Percentiles rank a stretch among this genome's conserved stretches.
These are phyloP conservation scores for Lepidium didymum DNA, from an alignment of 345 rosid species.

Conservation along the genomic window DNA sequence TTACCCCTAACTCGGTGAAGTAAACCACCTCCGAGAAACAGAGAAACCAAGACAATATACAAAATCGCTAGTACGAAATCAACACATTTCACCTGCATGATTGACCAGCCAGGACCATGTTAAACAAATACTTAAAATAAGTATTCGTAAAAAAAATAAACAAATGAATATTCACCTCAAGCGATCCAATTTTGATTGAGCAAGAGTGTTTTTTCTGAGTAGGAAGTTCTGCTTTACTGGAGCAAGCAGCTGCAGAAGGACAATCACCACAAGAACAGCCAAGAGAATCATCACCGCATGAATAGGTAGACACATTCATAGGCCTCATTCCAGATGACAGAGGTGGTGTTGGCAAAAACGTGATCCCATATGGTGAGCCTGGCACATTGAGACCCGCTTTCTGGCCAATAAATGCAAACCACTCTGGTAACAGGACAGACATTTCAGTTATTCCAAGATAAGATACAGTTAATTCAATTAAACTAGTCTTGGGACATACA, in stretches of 20 bases:
- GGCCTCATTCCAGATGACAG: conserved; percentile 74
- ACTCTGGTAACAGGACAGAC: conserved; percentile 45
- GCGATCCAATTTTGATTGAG: conserved; percentile 65
- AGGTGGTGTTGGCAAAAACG: conserved; percentile 47
- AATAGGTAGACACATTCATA: conserved; percentile 82
- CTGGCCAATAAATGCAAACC: conserved; percentile 87
- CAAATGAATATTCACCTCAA: conserved; percentile 42
- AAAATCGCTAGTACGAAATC: conserved; percentile 66
- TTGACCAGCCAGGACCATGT: conserved; percentile 20
- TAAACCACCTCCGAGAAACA: conserved; percentile 77
- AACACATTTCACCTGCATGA: conserved; percentile 71
- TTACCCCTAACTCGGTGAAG: conserved; percentile 51
- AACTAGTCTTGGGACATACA: background rate
- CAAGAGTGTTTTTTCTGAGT: conserved; percentile 45
- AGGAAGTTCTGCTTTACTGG: conserved; percentile 46
- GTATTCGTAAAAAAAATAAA: background rate
- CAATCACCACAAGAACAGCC: conserved; percentile 99
- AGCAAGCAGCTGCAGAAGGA: conserved; percentile 68
- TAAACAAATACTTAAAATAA: background rate
- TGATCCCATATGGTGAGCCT: conserved; percentile 88
- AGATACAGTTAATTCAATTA: background rate
- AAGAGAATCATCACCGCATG: conserved; percentile 73
- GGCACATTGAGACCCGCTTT: conserved; percentile 48
- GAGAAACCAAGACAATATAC: conserved; percentile 61
- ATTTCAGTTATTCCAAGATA: background rate